Evolutionary conservation across 345 rosid genomes (phyloP).

Genomic region (Moringa oleifera): DNA sequence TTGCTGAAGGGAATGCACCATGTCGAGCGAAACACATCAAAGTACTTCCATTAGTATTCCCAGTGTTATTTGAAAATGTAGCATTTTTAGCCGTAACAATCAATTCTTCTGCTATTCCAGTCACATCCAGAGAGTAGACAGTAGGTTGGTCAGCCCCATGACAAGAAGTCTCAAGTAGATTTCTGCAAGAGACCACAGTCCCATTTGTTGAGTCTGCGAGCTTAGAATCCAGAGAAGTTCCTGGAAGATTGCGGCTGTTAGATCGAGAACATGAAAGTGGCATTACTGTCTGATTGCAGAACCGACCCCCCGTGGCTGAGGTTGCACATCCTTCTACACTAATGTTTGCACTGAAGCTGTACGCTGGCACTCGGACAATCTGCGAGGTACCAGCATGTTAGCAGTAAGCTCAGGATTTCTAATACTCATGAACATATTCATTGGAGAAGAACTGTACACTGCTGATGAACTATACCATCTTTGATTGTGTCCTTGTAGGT

Average conservation of each 20-base stretch:
- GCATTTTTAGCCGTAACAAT: constrained; percentile 39
- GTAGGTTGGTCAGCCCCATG: constrained; percentile 45
- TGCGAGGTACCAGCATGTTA: constrained; percentile 33
- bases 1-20: constrained; percentile 69
- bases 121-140: constrained; percentile 59
- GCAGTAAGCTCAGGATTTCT: constrained; percentile 9
- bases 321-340: constrained; percentile 82
- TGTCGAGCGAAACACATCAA: constrained; percentile 65
- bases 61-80: constrained; percentile 26
- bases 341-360: constrained; percentile 75
- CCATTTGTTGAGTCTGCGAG: constrained; percentile 25
- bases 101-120: constrained; percentile 56
- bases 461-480: constrained; percentile 63
- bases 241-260: constrained; percentile 26
- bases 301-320: constrained; percentile 72
- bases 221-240: constrained; percentile 15
- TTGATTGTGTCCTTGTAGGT: constrained; percentile 71
- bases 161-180: constrained; percentile 44
- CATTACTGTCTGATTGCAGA: constrained; percentile 76
- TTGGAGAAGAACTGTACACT: neutral
- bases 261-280: constrained; percentile 57
- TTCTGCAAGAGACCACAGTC: constrained; percentile 61
- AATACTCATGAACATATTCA: too few relatives aligned
- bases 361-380: constrained; percentile 65
- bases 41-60: constrained; percentile 23